These are phyloP conservation scores for Tetracentron sinense DNA, from an alignment of 164 flowering plant genomes.

Conservation along the genomic window DNA sequence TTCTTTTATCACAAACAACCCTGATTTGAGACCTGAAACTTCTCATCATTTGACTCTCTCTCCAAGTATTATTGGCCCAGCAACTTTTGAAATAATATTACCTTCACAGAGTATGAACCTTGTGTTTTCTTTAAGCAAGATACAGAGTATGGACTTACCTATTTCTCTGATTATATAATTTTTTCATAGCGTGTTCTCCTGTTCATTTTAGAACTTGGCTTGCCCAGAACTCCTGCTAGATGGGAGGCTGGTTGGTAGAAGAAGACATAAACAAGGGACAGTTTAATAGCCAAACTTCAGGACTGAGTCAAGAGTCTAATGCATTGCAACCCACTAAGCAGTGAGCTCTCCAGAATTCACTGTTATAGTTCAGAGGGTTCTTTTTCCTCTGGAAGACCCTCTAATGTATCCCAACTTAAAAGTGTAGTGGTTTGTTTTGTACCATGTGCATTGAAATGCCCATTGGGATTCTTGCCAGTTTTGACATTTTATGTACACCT, in stretches of 20 bases:
- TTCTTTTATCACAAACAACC: constrained; percentile 20
- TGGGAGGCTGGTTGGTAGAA: constrained; percentile 64
- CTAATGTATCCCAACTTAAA: constrained; percentile 36
- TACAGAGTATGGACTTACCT: not conserved
- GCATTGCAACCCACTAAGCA: constrained; percentile 33
- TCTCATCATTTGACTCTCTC: constrained; percentile 29
- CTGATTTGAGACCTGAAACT: constrained; percentile 44
- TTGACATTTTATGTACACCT: constrained; percentile 1
- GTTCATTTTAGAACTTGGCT: constrained; percentile 46
- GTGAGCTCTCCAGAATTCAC: constrained; percentile 26
- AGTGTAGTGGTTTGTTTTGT: constrained; percentile 50
- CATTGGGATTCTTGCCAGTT: constrained; percentile 8
- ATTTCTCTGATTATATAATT: not conserved
- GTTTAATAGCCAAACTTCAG: constrained; percentile 27
- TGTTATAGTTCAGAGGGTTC: constrained; percentile 23
- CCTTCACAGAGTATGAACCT: constrained; percentile 56
- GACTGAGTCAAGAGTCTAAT: constrained; percentile 31
- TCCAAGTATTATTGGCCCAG: constrained; percentile 27
- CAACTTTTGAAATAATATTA: constrained; percentile 29
- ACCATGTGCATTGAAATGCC: constrained; percentile 2
- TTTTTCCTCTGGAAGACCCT: constrained; percentile 13
- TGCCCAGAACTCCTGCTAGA: constrained; percentile 60
- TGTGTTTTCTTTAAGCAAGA: not conserved
- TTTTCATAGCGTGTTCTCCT: constrained; percentile 4
- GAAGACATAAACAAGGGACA: constrained; percentile 40